Conservation (phyloP, 129 eudicot species). For the Solidago caesia region DNA sequence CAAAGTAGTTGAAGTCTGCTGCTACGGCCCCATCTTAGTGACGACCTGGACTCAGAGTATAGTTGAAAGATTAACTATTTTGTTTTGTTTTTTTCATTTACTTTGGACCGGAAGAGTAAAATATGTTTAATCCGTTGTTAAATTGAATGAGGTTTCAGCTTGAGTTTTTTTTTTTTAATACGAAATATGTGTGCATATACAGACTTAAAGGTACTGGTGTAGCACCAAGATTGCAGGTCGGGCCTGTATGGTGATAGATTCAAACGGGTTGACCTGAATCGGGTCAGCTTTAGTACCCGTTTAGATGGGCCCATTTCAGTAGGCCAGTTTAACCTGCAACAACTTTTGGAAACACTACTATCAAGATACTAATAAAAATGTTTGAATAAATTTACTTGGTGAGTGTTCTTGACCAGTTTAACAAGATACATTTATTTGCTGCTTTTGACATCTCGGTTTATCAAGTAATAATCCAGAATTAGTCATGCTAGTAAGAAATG, state of each 20-base stretch:
- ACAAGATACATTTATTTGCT: too few species aligned
- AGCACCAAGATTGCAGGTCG: neutral
- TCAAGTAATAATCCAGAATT: too few species aligned
- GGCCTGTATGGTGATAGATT: too few species aligned
- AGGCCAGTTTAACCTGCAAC: too few species aligned
- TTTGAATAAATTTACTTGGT: too few species aligned
- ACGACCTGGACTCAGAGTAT: neutral
- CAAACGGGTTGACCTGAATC: neutral
- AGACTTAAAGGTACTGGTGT: too few species aligned
- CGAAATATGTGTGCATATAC: neutral
- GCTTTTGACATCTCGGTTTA: too few species aligned
- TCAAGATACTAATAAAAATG: too few species aligned
- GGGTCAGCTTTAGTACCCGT: neutral
- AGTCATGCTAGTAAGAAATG: too few species aligned
- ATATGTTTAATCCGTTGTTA: neutral
- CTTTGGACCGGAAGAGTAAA: neutral
- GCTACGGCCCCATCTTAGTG: slow-evolving; percentile 32
- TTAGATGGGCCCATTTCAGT: too few species aligned
- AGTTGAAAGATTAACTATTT: slow-evolving; percentile 12
- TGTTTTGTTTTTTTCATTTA: neutral
- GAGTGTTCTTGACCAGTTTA: too few species aligned
- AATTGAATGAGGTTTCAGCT: neutral
- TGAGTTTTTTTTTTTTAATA: neutral
- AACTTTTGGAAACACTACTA: too few species aligned
- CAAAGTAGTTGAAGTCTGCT: slow-evolving; percentile 63